Evolutionary conservation across 163 green algal genomes (phyloP).

Genomic region (Smithsoniella earleae): DNA sequence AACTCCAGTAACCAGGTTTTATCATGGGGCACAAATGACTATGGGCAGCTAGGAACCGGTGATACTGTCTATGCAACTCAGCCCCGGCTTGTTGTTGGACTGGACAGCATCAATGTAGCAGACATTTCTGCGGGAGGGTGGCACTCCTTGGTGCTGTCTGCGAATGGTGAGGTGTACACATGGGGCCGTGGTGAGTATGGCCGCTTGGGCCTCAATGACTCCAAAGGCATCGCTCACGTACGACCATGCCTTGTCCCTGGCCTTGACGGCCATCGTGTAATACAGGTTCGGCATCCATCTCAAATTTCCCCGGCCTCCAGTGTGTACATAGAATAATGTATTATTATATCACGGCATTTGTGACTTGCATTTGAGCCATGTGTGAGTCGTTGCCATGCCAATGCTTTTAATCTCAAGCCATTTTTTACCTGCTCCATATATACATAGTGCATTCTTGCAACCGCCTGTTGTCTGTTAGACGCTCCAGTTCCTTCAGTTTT

Average conservation of each 20-base stretch:
- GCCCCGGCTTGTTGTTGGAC: conserved; percentile 38
- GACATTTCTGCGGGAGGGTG: conserved; percentile 78
- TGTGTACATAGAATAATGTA: too few species aligned
- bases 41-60: conserved; percentile 70
- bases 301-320: too few species aligned
- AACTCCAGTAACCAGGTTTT: conserved; percentile 46
- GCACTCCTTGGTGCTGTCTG: conserved; percentile 60
- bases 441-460: too few species aligned
- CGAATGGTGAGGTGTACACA: conserved; percentile 36
- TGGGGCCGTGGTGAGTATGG: conserved; percentile 81
- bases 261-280: conserved; percentile 36
- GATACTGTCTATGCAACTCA: conserved; percentile 61
- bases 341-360: too few species aligned
- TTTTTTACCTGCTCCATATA: too few species aligned
- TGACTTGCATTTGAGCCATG: too few species aligned
- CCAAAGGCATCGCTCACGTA: conserved; percentile 58
- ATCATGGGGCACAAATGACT: conserved; percentile 67
- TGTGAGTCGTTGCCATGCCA: too few species aligned
- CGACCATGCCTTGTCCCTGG: conserved; percentile 54
- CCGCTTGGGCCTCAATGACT: conserved; percentile 74
- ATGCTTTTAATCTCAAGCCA: too few species aligned
- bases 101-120: conserved; percentile 42
- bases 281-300: conserved; percentile 45
- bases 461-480: too few species aligned
- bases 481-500: too few species aligned